Evolutionary conservation across 345 rosid species (phyloP).

Genomic region (Erucastrum elatum): DNA sequence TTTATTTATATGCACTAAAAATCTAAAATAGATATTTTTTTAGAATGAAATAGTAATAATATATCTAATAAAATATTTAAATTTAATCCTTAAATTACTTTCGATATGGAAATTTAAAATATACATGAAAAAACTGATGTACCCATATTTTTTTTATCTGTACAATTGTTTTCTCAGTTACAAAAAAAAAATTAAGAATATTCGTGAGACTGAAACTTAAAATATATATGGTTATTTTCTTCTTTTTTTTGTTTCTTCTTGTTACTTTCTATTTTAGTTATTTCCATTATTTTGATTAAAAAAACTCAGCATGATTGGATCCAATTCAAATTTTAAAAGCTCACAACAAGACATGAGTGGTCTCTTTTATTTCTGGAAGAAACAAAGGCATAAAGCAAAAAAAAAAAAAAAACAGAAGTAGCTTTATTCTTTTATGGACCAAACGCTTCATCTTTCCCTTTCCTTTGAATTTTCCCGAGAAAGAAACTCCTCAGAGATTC

Average conservation of each 20-base stretch:
- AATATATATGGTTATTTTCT: no score
- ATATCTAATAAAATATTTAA: no score
- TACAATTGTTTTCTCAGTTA: no score
- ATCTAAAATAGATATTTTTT: no score
- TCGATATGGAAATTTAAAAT: no score
- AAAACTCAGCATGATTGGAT: neutral
- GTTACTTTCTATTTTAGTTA: neutral
- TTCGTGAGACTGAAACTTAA: no score
- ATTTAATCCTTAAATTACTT: no score
- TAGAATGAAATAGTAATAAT: no score
- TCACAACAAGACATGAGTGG: neutral
- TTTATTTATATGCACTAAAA: no score
- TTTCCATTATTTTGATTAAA: neutral
- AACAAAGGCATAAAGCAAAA: neutral
- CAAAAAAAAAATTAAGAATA: no score
- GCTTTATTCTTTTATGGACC: conserved; percentile 37
- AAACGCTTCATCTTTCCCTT: neutral
- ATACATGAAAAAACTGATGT: no score
- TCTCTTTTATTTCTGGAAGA: neutral
- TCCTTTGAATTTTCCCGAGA: conserved; percentile 9
- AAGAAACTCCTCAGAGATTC: neutral
- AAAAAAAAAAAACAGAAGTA: neutral
- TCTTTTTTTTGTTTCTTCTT: neutral
- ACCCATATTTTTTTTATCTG: no score
- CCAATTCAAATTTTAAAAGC: neutral